These are phyloP conservation scores for Cytospora mali DNA, from an alignment of 2,329 filamentous ascomycete species.

Conservation along the genomic window DNA sequence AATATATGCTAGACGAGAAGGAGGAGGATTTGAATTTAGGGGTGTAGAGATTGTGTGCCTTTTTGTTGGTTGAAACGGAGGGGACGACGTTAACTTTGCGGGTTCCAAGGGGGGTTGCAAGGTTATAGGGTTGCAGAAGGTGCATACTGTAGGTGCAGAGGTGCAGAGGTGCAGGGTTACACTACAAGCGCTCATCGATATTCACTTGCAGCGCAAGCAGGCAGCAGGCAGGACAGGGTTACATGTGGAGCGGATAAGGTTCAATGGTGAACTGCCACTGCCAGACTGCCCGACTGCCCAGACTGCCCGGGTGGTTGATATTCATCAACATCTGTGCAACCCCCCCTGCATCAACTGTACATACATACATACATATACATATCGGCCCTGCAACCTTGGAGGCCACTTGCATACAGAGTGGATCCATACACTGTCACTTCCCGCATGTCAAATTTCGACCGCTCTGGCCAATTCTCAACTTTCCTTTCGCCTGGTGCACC, in stretches of 20 bases:
- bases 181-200: neutral
- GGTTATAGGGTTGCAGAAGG: too few relatives aligned
- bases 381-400: neutral
- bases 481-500: conserved; percentile 3
- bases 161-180: too few relatives aligned
- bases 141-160: too few relatives aligned
- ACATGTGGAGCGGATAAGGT: neutral
- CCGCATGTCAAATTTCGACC: conserved; percentile 11
- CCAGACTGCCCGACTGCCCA: too few relatives aligned
- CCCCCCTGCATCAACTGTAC: neutral
- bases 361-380: too few relatives aligned
- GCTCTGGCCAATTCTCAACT: conserved; percentile 13
- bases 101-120: too few relatives aligned
- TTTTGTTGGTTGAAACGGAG: neutral
- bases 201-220: too few relatives aligned
- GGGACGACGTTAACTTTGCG: neutral
- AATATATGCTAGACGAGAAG: neutral
- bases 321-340: conserved; percentile 14
- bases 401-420: conserved; percentile 2
- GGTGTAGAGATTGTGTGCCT: neutral
- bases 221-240: too few relatives aligned
- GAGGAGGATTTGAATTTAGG: neutral
- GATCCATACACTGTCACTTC: conserved; percentile 11
- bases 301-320: too few relatives aligned
- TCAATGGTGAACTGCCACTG: too few relatives aligned